Percentiles rank a stretch among this genome's conserved stretches.
phyloP scores from a whole-genome alignment of 108 stramenopile species.

The Schizochytrium sp. region DNA sequence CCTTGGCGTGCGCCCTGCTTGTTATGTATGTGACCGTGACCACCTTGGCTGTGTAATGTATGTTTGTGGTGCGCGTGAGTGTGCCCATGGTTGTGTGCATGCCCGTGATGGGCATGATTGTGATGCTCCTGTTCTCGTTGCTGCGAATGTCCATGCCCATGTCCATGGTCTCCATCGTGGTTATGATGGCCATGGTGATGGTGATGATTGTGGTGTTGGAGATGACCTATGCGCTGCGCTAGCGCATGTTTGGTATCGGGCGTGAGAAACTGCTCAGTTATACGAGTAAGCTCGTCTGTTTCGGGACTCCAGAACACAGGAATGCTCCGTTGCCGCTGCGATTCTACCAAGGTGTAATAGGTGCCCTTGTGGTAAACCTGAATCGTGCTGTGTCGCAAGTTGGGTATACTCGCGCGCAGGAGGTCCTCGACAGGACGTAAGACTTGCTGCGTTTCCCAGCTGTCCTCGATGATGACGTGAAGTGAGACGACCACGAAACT shows the following conservation, averaged over 20 bases:
- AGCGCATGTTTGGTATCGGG: background rate
- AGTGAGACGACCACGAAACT: background rate
- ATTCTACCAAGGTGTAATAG: background rate
- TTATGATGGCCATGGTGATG: background rate
- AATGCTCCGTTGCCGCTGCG: background rate
- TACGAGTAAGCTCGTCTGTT: background rate
- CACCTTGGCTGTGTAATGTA: no score
- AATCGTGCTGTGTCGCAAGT: background rate
- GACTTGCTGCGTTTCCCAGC: background rate
- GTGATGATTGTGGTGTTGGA: background rate
- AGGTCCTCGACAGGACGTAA: background rate
- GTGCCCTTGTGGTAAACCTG: background rate
- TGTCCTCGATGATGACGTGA: background rate
- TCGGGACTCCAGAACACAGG: background rate
- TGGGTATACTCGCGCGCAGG: background rate
- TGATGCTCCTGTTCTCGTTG: background rate
- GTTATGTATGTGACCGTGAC: no score
- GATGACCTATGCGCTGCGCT: background rate
- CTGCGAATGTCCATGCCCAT: background rate
- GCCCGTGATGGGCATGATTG: background rate
- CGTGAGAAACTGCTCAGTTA: background rate
- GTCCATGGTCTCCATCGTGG: background rate
- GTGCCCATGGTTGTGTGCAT: background rate
- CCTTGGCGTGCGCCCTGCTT: no score
- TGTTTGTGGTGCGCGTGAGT: background rate